Evolutionary conservation across 768 basidiomycete species (phyloP).

Genomic region (Amylocystis lapponica): DNA sequence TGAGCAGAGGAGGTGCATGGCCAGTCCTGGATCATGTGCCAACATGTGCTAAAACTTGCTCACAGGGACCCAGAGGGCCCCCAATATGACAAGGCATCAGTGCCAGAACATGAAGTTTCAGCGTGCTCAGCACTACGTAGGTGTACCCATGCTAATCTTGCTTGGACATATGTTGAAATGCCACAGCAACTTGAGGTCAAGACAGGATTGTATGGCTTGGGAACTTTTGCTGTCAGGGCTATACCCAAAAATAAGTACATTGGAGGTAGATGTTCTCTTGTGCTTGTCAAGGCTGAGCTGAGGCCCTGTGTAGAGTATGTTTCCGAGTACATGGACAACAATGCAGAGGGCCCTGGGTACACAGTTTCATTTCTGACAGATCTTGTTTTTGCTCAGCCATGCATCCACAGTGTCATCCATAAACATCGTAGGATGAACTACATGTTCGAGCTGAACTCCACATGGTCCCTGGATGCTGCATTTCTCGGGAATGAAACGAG

Average conservation of each 20-base stretch:
- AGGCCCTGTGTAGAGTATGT: conserved; percentile 8
- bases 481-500: conserved; percentile 38
- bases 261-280: conserved; percentile 22
- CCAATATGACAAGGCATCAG: conserved; percentile 7
- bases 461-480: conserved; percentile 33
- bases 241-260: conserved; percentile 24
- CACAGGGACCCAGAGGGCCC: conserved; percentile 21
- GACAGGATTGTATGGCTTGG: conserved; percentile 34
- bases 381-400: not conserved
- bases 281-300: not conserved
- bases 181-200: conserved; percentile 33
- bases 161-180: not conserved
- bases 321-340: not conserved
- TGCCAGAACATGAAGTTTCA: conserved; percentile 29
- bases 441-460: conserved; percentile 22
- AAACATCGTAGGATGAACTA: conserved; percentile 28
- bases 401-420: conserved; percentile 4
- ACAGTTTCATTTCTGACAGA: not conserved
- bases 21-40: no score
- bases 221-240: conserved; percentile 35
- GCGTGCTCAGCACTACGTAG: conserved; percentile 15
- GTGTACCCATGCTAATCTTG: not conserved
- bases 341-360: not conserved
- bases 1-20: no score
- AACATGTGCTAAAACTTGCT: not conserved